These are phyloP conservation scores for Diaporthe sp. DNA, from an alignment of 2,329 filamentous ascomycete genomes.

Conservation along the genomic window DNA sequence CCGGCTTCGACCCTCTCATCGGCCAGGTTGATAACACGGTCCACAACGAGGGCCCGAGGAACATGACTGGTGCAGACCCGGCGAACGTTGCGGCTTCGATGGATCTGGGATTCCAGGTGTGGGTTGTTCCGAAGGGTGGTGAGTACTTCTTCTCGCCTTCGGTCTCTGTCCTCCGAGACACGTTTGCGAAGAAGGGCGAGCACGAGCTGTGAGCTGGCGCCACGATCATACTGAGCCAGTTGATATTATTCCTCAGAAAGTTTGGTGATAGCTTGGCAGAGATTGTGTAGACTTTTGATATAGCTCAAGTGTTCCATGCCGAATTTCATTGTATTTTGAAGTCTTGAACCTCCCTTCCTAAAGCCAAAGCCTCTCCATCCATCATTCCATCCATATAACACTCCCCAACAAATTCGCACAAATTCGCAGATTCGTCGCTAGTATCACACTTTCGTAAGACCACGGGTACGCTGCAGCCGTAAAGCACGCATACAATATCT, in stretches of 20 bases:
- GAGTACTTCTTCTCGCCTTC: conserved; percentile 60
- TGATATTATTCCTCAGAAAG: background rate
- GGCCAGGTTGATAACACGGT: conserved; percentile 41
- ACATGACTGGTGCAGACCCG: conserved; percentile 41
- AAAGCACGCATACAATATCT: conserved; percentile 27
- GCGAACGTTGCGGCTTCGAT: conserved; percentile 37
- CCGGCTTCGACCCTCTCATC: conserved; percentile 50
- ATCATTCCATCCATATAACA: conserved; percentile 29
- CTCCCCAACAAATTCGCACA: conserved; percentile 20
- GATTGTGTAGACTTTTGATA: background rate
- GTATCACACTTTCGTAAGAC: background rate
- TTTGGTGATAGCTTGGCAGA: background rate
- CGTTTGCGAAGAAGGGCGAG: conserved; percentile 28
- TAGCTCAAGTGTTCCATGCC: background rate
- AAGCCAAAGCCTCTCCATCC: conserved; percentile 20
- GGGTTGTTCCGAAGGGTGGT: conserved; percentile 54
- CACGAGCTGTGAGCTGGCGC: background rate
- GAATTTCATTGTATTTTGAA: background rate
- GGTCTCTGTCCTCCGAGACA: conserved; percentile 43
- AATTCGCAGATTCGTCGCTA: background rate
- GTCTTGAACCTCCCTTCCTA: background rate
- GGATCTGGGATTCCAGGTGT: conserved; percentile 43
- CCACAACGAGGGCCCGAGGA: conserved; percentile 39
- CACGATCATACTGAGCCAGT: background rate
- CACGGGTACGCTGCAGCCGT: conserved; percentile 22